Evolutionary conservation across 352 stramenopile species (phyloP).

Genomic region (Lagenidium sp.): DNA sequence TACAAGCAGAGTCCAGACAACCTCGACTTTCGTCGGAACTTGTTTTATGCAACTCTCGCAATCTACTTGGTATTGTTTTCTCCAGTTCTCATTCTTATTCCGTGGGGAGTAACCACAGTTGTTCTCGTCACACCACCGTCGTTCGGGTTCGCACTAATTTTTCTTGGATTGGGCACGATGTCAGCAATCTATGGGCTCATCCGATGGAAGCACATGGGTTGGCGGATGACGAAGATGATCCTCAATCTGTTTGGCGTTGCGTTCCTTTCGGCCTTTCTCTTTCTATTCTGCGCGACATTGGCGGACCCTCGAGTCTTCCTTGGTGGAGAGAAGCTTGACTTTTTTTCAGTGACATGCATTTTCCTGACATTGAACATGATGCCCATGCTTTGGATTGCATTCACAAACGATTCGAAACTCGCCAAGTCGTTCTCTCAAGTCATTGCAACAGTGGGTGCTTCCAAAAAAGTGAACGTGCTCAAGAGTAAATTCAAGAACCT

Average conservation of each 20-base stretch:
- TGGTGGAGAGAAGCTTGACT: slow-evolving; percentile 55
- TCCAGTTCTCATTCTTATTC: slow-evolving; percentile 50
- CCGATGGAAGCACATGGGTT: slow-evolving; percentile 64
- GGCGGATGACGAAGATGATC: slow-evolving; percentile 68
- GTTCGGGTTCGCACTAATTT: slow-evolving; percentile 74
- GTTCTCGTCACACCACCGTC: slow-evolving; percentile 58
- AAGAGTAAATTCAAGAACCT: slow-evolving; percentile 84
- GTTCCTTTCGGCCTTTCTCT: slow-evolving; percentile 62
- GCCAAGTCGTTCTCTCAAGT: slow-evolving; percentile 78
- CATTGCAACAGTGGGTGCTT: slow-evolving; percentile 55
- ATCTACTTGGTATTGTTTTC: slow-evolving; percentile 44
- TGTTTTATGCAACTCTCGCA: slow-evolving; percentile 62
- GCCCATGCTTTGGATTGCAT: slow-evolving; percentile 86
- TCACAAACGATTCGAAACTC: slow-evolving; percentile 84
- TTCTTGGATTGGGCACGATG: slow-evolving; percentile 42
- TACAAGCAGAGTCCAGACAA: slow-evolving; percentile 56
- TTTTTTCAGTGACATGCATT: slow-evolving; percentile 69
- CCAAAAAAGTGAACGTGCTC: slow-evolving; percentile 68
- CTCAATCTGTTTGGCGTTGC: slow-evolving; percentile 36
- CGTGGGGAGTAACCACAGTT: slow-evolving; percentile 68
- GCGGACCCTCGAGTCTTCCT: slow-evolving; percentile 66
- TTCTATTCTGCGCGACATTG: slow-evolving; percentile 75
- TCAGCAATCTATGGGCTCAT: slow-evolving; percentile 32
- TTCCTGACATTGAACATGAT: slow-evolving; percentile 86
- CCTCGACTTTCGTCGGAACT: slow-evolving; percentile 56